Base-by-base conservation (phyloP, 768 basidiomycete species). In the Trametes villosa region DNA sequence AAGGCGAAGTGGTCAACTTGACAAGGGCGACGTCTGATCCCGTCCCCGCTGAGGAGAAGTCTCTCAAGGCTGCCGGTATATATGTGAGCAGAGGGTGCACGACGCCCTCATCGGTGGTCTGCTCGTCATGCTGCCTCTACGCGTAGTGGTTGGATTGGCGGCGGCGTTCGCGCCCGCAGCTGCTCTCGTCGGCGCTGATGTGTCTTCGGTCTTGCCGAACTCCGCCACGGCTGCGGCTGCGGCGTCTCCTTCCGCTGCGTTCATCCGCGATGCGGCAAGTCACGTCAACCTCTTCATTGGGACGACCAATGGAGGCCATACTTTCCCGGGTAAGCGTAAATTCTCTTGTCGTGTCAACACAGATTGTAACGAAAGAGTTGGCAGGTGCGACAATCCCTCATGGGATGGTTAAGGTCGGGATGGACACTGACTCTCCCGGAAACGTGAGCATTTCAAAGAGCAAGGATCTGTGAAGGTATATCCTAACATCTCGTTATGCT, bases 371-470 rank as follows among this genome's bases (percentile, higher is more conserved):
- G 22, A 20, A 9, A 22, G 33, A 8, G 20, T 24, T 51, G 48
- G 9, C 30, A 85, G 86, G 86, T 42, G 86, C 84, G 0, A 87
- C 84, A 2, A 66, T 86, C 30, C 86, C 86, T 5, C 86, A 87
- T 71, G 86, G 86, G 24, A 85, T 87, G 86, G 79, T 83, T 12
- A 88, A 88, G 72, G 80, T 76, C 1, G 86, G 86, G 15, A 82
- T 87, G 80, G 86, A 88, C 66, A 87, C 86, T 0, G 83, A 87
- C 62, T 84, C 84, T 13, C 83, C 85, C 3, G 83, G 56, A 9
- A 57, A 57, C 13, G 56, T 57, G 30, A 33, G 56, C 22, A 27
- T 30, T 29, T 9, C 34, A 9, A 20, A 9, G 36, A 13, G 9
- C 22, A 22, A 22, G 18, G 18, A 41, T 20, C 40, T 5, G 9